Base-by-base conservation (phyloP, 192 early-diverging fungal genomes). In the Piromyces finnis region DNA sequence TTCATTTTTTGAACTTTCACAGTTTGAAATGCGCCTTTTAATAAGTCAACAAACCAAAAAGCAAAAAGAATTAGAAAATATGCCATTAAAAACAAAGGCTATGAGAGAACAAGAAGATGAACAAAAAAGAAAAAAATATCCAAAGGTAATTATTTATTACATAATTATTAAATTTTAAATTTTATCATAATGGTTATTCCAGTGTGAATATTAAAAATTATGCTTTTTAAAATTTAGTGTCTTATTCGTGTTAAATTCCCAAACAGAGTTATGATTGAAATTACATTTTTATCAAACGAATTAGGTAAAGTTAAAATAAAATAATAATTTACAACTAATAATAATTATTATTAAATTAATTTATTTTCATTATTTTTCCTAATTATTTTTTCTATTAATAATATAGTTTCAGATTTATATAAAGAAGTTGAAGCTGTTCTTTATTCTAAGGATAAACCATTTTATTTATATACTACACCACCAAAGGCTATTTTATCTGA, bases 1-100 rank as follows among this genome's bases (percentile, higher is more conserved):
- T 30, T 92, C 94, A 28, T 97, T 96, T 84, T 98, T 95, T 87
- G 88, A 93, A 77, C 82, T 94, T 13, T 84, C 89, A 0, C 59
- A 90, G 11, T 84, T 88, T 78, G 96, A 99, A 82, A 84, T 96
- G 77, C 87, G 89, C 79, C 82, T 88, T 29, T 80, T 96, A 29
- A 84, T 94, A 79, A 84, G 87, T 37, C 84, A 87, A 13, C 89
- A 93, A 82, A 86, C 87, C 29, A 82, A 84, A 14, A 83, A 84
- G 29, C 88, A 89, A 15, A 83, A 89, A 30, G 84, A 84, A 13
- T 83, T 89, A 28, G 91, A 94, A 78, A 90, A 92, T 78, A 85
- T 85, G 77, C 90, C 93, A 28, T 91, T 99, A 78, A 94, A 93
- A 82, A 96, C 94, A 12, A 89, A 92, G 59, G 84, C 88, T 12